Evolutionary conservation across 768 basidiomycete genomes (phyloP), one percentile per base, ranked within the genome.

Genomic region (Fibroporia radiculosa): DNA sequence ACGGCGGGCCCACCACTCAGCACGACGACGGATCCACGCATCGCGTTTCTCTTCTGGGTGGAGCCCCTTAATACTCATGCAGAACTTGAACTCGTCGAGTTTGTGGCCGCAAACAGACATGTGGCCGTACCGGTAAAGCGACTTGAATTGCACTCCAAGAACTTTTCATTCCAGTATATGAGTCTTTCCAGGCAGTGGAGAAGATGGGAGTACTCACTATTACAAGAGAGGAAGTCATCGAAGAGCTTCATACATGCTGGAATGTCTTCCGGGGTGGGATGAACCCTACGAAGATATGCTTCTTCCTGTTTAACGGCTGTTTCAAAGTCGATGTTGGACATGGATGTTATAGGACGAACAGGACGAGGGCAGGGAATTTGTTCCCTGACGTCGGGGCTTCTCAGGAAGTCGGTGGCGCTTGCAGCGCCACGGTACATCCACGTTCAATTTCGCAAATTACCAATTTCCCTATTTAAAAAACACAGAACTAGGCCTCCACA

Each of bases 1-100:
- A 42, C 86, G 68, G 26, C 71, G 67, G 4, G 93, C 91, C 95
- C 93, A 96, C 92, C 93, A 93, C 60, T 93, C 90, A 2, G 95
- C 95, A 43, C 88, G 72, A 14, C 85, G 72, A 39, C 70, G 73
- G 45, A 98, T 80, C 93, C 93, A 99, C 3, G 78, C 77, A 40
- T 89, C 79, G 24, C 85, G 73, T 58, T 79, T 77, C 55, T 82
- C 76, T 45, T 93, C 91, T 13, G 81, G 79, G 42, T 83, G 74
- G 63, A 88, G 68, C 11, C 77, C 71, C 64, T 92, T 95, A 49
- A 85, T 67, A 48, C 80, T 83, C 69, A 95, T 69, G 66, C 95
- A 99, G 64, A 88, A 95, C 65, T 96, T 96, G 74, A 95, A 93
- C 56, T 95, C 93, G 47, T 90, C 82, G 59, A 82, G 73, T 61